phyloP scores from a whole-genome alignment of 208 protist genomes.

The Crithidia brevicula region DNA sequence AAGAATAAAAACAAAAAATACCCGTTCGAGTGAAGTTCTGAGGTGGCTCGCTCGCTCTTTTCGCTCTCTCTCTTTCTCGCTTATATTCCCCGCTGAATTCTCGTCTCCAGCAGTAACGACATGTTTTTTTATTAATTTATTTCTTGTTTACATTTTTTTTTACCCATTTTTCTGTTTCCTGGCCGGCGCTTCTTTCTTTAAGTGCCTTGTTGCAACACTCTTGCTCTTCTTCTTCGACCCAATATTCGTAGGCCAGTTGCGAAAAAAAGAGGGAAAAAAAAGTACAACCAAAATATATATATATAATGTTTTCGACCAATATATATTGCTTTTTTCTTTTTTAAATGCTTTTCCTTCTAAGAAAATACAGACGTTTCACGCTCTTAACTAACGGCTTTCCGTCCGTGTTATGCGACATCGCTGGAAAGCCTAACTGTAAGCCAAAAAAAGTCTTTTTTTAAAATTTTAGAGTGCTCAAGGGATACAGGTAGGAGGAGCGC shows the following conservation, averaged over 20 bases:
- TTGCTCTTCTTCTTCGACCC: neutral
- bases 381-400: constrained; percentile 8
- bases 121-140: constrained; percentile 5
- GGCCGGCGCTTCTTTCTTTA: neutral
- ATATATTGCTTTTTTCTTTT: neutral
- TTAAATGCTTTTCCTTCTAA: neutral
- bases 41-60: too few species aligned
- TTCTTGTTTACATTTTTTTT: constrained; percentile 1
- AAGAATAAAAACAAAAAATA: neutral
- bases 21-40: too few species aligned
- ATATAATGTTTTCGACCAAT: neutral
- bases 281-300: neutral
- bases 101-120: constrained; percentile 13
- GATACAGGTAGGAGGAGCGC: neutral
- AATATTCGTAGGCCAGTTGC: neutral
- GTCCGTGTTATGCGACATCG: constrained; percentile 17
- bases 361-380: neutral
- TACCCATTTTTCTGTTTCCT: neutral
- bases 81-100: constrained; percentile 1
- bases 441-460: constrained; percentile 1
- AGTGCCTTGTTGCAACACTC: neutral
- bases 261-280: neutral
- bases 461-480: constrained; percentile 1
- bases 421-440: neutral
- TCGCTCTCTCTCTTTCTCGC: neutral